A percentile compares a stretch with the other conserved stretches of the same genome.
Conservation (phyloP, 164 flowering plant genomes). For the Sextonia rubra region DNA sequence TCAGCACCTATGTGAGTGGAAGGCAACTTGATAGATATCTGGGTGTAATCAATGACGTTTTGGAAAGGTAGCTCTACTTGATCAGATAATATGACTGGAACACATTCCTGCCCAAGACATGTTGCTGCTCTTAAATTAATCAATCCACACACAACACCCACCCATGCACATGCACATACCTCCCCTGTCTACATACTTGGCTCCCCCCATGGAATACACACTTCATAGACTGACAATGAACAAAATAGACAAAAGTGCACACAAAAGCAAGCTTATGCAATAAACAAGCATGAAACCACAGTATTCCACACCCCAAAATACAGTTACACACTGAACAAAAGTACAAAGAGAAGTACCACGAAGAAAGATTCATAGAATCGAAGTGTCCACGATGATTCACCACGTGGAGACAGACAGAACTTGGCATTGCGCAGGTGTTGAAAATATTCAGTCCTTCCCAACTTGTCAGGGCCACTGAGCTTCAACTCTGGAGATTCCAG, state of each 20-base stretch:
- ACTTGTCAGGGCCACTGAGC: conserved; percentile 77
- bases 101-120: conserved; percentile 66
- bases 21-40: conserved; percentile 94
- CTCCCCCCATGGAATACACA: no score
- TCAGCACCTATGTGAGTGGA: conserved; percentile 59
- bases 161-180: neutral
- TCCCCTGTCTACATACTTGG: no score
- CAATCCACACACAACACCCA: neutral
- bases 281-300: neutral
- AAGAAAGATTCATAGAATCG: conserved; percentile 90
- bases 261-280: neutral
- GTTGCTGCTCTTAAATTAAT: conserved; percentile 1
- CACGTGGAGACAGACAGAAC: conserved; percentile 97
- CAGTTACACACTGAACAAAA: neutral
- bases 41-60: conserved; percentile 73
- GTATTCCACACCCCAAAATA: neutral
- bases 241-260: neutral
- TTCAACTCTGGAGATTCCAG: conserved; percentile 97
- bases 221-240: neutral
- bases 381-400: conserved; percentile 99
- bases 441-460: conserved; percentile 72
- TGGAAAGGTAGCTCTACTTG: conserved; percentile 89
- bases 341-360: conserved; percentile 48
- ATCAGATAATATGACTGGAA: conserved; percentile 91
- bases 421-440: conserved; percentile 85